A percentile compares a stretch with the other conserved stretches of the same genome.
phyloP scores from a whole-genome alignment of 2,329 filamentous ascomycete species.

The Didymella pomorum region DNA sequence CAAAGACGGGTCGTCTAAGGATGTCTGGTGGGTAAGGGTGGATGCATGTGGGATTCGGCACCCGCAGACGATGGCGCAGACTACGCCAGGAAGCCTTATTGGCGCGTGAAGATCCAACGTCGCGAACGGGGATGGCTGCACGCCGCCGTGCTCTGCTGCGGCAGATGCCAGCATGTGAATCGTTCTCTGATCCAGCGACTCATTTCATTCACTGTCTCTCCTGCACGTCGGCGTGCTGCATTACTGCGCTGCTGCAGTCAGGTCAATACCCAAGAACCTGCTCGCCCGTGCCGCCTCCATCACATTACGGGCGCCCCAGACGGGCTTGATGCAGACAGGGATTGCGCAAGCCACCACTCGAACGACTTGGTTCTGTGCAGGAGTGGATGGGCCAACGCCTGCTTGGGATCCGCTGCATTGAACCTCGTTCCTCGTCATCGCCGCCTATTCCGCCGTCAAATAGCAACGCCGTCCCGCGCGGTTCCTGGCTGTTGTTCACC shows the following conservation, averaged over 20 bases:
- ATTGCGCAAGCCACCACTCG: conserved; percentile 40
- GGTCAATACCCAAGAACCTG: conserved; percentile 3
- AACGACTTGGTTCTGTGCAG: conserved; percentile 35
- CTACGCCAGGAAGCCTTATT: conserved; percentile 32
- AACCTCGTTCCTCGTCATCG: conserved; percentile 30
- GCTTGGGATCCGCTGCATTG: conserved; percentile 31
- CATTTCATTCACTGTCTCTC: too few relatives aligned
- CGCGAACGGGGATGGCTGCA: conserved; percentile 24
- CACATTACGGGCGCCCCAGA: conserved; percentile 23
- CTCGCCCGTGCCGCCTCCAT: conserved; percentile 21
- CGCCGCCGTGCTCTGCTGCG: conserved; percentile 14
- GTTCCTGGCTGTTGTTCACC: background rate
- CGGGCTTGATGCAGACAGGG: conserved; percentile 32
- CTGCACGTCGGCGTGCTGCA: conserved; percentile 9
- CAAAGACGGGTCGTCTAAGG: conserved; percentile 24
- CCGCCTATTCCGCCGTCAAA: conserved; percentile 30
- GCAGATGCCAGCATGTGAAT: background rate
- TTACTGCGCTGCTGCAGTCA: background rate
- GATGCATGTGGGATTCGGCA: conserved; percentile 24
- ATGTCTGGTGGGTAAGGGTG: conserved; percentile 25
- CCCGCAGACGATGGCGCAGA: conserved; percentile 24
- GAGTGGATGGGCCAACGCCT: conserved; percentile 30
- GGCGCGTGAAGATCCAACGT: conserved; percentile 27
- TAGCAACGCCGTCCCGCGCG: conserved; percentile 2
- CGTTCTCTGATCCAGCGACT: too few relatives aligned